These are phyloP conservation scores for Penicillium roqueforti DNA, from an alignment of 495 filamentous ascomycete genomes.

Conservation along the genomic window DNA sequence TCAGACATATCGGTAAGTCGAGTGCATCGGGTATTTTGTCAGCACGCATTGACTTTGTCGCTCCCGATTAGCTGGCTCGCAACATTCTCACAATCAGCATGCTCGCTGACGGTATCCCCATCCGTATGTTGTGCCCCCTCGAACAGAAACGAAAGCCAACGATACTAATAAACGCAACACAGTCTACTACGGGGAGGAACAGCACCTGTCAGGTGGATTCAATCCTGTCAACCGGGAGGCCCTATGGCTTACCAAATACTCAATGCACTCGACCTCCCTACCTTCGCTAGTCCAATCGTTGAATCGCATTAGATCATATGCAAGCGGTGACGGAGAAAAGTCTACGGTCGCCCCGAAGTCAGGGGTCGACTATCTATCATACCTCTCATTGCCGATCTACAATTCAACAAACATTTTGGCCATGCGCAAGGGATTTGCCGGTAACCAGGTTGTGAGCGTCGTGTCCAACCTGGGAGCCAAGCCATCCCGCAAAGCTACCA, in stretches of 20 bases:
- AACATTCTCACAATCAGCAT: slow-evolving; percentile 66
- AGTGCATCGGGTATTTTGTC: slow-evolving; percentile 3
- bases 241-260: slow-evolving; percentile 62
- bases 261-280: slow-evolving; percentile 45
- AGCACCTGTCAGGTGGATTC: slow-evolving; percentile 53
- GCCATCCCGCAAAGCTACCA: slow-evolving; percentile 10
- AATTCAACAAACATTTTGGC: slow-evolving; percentile 16
- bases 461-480: slow-evolving; percentile 19
- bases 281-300: slow-evolving; percentile 12
- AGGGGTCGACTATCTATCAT: slow-evolving; percentile 16
- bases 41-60: slow-evolving; percentile 18
- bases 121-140: slow-evolving; percentile 20
- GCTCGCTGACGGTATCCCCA: slow-evolving; percentile 57
- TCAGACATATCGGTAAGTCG: slow-evolving; percentile 29
- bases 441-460: slow-evolving; percentile 21
- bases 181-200: slow-evolving; percentile 61
- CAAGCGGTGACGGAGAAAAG: slow-evolving; percentile 14
- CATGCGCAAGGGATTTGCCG: slow-evolving; percentile 18
- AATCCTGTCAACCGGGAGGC: slow-evolving; percentile 66
- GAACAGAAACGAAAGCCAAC: background rate
- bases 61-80: slow-evolving; percentile 39
- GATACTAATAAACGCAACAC: slow-evolving; percentile 8
- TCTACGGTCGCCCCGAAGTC: slow-evolving; percentile 7
- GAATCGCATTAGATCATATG: slow-evolving; percentile 16
- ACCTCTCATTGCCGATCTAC: slow-evolving; percentile 15